phyloP scores from a whole-genome alignment of 2,329 filamentous ascomycete genomes.

The Tricladium varicosporioides region DNA sequence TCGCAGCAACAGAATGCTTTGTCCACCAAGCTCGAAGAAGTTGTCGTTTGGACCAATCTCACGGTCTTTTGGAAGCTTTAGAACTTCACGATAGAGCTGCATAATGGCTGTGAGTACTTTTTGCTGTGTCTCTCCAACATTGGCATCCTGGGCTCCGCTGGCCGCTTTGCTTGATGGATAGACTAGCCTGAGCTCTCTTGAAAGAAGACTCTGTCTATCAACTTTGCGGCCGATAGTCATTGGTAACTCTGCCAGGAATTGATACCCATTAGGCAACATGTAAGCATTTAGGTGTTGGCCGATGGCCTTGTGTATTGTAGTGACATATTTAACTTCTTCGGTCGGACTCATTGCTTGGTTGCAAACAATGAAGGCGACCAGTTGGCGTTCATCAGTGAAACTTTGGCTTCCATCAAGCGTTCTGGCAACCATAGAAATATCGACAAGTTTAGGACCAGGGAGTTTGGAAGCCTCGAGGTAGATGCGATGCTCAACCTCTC shows the following conservation, averaged over 20 bases:
- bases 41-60: constrained; percentile 3
- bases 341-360: background rate
- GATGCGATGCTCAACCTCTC: constrained; percentile 1
- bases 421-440: constrained; percentile 2
- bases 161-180: background rate
- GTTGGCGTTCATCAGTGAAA: constrained; percentile 1
- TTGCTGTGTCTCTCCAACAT: constrained; percentile 1
- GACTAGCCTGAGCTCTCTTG: background rate
- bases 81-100: constrained; percentile 2
- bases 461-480: constrained; percentile 2
- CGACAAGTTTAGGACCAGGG: background rate
- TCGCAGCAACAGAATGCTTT: constrained; percentile 3
- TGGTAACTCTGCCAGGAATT: background rate
- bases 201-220: constrained; percentile 3
- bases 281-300: constrained; percentile 3
- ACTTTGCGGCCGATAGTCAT: constrained; percentile 3
- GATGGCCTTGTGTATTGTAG: constrained; percentile 1
- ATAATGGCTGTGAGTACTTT: background rate
- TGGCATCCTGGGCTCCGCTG: background rate
- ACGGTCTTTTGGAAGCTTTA: constrained; percentile 3
- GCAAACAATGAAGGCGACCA: background rate
- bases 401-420: constrained; percentile 1
- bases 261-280: constrained; percentile 4
- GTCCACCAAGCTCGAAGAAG: constrained; percentile 5
- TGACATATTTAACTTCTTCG: constrained; percentile 5